Conservation (phyloP, 768 basidiomycete genomes). For the Russula vinacea region DNA sequence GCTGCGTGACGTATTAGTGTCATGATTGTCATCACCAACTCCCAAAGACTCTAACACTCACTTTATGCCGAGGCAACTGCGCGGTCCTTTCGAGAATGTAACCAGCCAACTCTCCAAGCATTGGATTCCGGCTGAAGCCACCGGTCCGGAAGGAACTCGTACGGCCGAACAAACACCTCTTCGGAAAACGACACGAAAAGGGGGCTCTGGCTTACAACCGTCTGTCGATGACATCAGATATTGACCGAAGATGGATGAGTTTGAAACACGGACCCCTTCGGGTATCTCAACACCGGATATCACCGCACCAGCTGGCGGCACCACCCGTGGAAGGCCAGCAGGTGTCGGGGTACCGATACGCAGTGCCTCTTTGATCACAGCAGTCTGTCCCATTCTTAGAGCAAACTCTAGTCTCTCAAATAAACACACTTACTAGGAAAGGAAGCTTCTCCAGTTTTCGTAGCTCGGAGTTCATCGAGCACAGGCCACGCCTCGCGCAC, state of each 20-base stretch:
- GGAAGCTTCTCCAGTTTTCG: constrained; percentile 22
- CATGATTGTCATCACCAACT: neutral
- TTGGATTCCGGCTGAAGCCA: constrained; percentile 23
- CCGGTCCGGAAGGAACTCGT: constrained; percentile 28
- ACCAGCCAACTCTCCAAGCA: constrained; percentile 26
- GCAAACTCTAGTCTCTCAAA: neutral
- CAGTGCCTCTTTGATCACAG: constrained; percentile 22
- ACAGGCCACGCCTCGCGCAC: constrained; percentile 14
- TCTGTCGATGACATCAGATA: neutral
- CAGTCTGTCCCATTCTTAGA: constrained; percentile 12
- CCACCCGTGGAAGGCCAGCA: constrained; percentile 17
- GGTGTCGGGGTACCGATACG: constrained; percentile 9
- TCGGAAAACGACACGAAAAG: constrained; percentile 24
- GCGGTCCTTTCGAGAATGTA: constrained; percentile 30
- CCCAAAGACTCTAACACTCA: neutral
- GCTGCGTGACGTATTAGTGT: constrained; percentile 8
- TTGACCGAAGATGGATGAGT: neutral
- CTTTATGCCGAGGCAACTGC: constrained; percentile 31
- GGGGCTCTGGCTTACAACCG: constrained; percentile 20
- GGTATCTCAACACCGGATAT: constrained; percentile 20
- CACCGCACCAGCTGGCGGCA: constrained; percentile 17
- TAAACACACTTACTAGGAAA: constrained; percentile 14
- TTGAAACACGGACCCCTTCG: constrained; percentile 19
- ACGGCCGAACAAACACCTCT: constrained; percentile 26
- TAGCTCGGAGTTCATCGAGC: constrained; percentile 15